Base-by-base conservation (phyloP, 345 rosid genomes). In the Aquilaria malaccensis region DNA sequence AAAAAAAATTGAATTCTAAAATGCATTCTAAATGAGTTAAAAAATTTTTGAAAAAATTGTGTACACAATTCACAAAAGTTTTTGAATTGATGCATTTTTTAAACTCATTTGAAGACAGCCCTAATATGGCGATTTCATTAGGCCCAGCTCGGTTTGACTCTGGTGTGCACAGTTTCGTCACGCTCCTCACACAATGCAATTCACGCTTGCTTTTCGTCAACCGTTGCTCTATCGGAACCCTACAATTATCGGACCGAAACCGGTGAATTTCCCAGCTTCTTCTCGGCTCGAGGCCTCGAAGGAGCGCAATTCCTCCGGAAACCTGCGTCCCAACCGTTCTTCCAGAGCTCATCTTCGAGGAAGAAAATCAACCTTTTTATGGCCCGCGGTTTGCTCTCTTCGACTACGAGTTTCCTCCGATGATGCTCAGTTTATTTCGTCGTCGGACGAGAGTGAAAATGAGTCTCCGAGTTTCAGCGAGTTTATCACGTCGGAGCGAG, bases 401-500 rank as follows among this genome's bases (percentile, higher is more conserved):
- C 88, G 80, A 63, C 57, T 67, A 53, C 72, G 83, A 72, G 80
- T 73, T 45, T 76, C 80, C 1, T 80, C 84, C 58, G 63, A 79
- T 65, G 88, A 74, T 50, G 77, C 81, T 64, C 78, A 72, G 60
- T 66, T 59, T 14, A 74, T 71, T 50, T 71, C 77, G 51, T 45
- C 61, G 4, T 72, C 71, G 52, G 77, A 73, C 51, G 73, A 76
- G 47, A 46, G 72, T 41, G 77, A 45, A 47, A 45, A 56, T 31
- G 70, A 48, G 67, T 74, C 76, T 6, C 80, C 94, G 66, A 67
- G 72, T 70, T 85, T 87, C 30, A 61, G 70, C 11, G 97, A 93
- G 76, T 93, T 93, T 62, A 85, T 93, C 43, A 87, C 99, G 15
- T 93, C 97, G 53, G 97, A 93, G 86, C 83, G 99, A 59, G 84